phyloP scores from a whole-genome alignment of 208 protist species.

The Balamuthia mandrillaris region DNA sequence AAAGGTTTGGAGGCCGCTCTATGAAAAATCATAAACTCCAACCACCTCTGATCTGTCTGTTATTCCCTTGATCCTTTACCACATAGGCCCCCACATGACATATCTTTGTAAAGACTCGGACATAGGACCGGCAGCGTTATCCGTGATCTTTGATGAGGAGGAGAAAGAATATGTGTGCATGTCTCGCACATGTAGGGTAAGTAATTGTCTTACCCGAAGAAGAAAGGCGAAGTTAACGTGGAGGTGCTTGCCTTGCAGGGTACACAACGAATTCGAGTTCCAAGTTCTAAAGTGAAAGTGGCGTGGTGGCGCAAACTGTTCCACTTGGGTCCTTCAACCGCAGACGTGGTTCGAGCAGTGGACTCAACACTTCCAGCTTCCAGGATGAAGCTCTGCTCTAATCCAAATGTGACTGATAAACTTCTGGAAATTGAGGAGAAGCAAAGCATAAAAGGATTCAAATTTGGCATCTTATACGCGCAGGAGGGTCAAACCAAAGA shows the following conservation, averaged over 20 bases:
- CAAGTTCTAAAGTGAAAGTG: not conserved
- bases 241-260: not conserved
- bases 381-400: not conserved
- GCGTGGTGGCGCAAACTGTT: conserved; percentile 13
- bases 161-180: not conserved
- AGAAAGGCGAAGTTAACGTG: too few species aligned
- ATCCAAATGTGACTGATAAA: not conserved
- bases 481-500: conserved; percentile 36
- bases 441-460: conserved; percentile 33
- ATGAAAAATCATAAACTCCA: not conserved
- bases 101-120: conserved; percentile 30
- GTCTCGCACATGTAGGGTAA: not conserved
- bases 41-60: not conserved
- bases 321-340: not conserved
- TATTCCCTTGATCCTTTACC: not conserved
- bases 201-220: not conserved
- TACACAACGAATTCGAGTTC: not conserved
- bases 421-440: conserved; percentile 24
- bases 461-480: conserved; percentile 35
- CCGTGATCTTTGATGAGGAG: not conserved
- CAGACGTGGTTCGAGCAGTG: not conserved
- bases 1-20: not conserved
- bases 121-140: not conserved
- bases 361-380: not conserved
- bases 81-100: not conserved